Percentiles rank a stretch among this genome's conserved stretches.
These are phyloP conservation scores for Debaryomyces coudertii DNA, from an alignment of 1,139 yeast species.

Conservation along the genomic window DNA sequence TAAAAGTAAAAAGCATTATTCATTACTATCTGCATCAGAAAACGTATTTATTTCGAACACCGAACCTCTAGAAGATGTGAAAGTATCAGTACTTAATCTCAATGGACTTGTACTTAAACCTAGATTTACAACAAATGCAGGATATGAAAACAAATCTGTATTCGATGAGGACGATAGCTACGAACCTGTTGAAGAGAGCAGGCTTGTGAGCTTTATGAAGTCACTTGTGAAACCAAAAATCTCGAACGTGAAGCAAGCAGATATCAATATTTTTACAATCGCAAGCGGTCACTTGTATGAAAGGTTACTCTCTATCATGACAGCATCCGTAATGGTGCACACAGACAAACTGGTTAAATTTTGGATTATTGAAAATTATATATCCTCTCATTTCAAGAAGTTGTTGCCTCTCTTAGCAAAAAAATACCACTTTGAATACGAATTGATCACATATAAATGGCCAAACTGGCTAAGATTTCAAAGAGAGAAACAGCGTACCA, in stretches of 20 bases:
- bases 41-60: slow-evolving; percentile 33
- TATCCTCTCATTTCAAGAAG: slow-evolving; percentile 68
- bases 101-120: slow-evolving; percentile 54
- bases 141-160: slow-evolving; percentile 42
- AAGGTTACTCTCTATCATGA: slow-evolving; percentile 73
- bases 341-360: slow-evolving; percentile 70
- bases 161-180: slow-evolving; percentile 16
- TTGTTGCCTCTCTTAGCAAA: slow-evolving; percentile 64
- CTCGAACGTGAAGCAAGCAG: slow-evolving; percentile 42
- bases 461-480: slow-evolving; percentile 86
- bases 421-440: slow-evolving; percentile 64
- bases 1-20: slow-evolving; percentile 35
- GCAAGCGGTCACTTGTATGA: slow-evolving; percentile 84
- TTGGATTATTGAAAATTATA: slow-evolving; percentile 83
- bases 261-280: slow-evolving; percentile 78
- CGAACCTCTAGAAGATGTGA: slow-evolving; percentile 19
- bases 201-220: slow-evolving; percentile 1
- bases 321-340: slow-evolving; percentile 68
- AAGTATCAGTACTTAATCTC: slow-evolving; percentile 39
- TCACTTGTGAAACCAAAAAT: slow-evolving; percentile 4
- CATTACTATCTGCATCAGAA: slow-evolving; percentile 41
- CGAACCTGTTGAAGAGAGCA: background rate
- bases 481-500: slow-evolving; percentile 71
- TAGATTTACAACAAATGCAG: slow-evolving; percentile 44
- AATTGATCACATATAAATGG: slow-evolving; percentile 84